Base-by-base conservation (phyloP, 345 rosid genomes). In the Abelmoschus esculentus region DNA sequence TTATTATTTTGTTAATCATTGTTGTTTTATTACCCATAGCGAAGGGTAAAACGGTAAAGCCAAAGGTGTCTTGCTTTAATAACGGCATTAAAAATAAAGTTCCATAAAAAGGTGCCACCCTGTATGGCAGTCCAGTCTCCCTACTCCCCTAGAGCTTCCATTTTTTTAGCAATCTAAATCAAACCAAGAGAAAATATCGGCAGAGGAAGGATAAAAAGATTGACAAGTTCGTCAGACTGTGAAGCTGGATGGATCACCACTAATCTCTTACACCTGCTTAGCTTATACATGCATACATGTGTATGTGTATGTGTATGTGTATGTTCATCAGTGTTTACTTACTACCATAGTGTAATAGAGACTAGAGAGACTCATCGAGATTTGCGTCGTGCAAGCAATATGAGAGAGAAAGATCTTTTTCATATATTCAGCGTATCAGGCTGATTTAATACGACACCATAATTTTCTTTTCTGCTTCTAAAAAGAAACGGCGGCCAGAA, bases 401-500 rank as follows among this genome's bases (percentile, higher is more conserved):
- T 65, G 76, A 54, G 53, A 71, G 70, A 69, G 82, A 78, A 44
- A 66, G 73, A 73, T 78, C 77, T 78, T 52, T 71, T 19, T 18
- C 9, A 34, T 34, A 34, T 76, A 59, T 69, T 69, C 70, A 70
- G 76, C 81, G 47, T 79, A 80, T 82, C 91, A 80, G 76, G 65
- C 17, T 69, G 83, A 86, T 84, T 87, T 85, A 53, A 38, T 38
- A 38, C 42, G 6, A 49, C 53, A 17, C 56, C 22, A 32, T 32
- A 32, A 32, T 32, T 32, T 32, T 32, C 36, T 32, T 32, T 32
- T 4, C 36, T 32, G 36, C 5, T 32, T 32, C 4, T 84, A 81
- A 81, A 81, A 81, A 78, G 88, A 87, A 81, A 81, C 82, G 93
- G 86, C 96, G 96, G 96, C 93, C 83, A 82, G 81, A 77, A 72